Conservation (phyloP, 139 green algal species). For the Tetraselmis chui region DNA sequence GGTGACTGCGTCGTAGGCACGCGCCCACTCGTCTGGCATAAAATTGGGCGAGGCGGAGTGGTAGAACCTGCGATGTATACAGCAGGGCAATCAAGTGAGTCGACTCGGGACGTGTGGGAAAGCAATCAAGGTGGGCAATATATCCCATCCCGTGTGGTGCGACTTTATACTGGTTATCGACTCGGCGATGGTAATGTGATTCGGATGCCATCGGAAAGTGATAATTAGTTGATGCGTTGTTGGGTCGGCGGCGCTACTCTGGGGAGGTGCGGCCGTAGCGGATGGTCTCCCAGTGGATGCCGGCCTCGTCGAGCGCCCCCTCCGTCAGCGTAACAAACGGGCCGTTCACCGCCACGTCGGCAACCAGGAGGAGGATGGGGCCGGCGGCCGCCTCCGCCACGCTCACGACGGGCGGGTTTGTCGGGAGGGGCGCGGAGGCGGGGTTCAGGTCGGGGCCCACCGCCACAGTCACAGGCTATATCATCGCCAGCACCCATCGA, state of each 20-base stretch:
- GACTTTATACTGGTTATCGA: too few species aligned
- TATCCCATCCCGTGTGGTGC: too few species aligned
- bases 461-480: background rate
- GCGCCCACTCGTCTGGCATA: background rate
- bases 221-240: too few species aligned
- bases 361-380: background rate
- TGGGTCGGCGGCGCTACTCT: background rate
- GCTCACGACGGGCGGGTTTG: background rate
- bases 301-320: background rate
- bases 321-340: background rate
- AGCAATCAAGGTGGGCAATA: too few species aligned
- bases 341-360: background rate
- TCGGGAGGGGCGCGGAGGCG: background rate
- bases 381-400: background rate
- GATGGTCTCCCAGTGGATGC: background rate
- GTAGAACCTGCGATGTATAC: background rate
- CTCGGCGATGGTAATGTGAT: too few species aligned
- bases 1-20: background rate
- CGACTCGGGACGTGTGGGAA: too few species aligned
- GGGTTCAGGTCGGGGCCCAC: background rate
- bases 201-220: too few species aligned
- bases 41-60: background rate
- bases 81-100: too few species aligned
- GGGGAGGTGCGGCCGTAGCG: background rate
- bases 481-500: too few species aligned